Conservation (phyloP, 2,329 filamentous ascomycete genomes). For the Aureobasidium vineae region DNA sequence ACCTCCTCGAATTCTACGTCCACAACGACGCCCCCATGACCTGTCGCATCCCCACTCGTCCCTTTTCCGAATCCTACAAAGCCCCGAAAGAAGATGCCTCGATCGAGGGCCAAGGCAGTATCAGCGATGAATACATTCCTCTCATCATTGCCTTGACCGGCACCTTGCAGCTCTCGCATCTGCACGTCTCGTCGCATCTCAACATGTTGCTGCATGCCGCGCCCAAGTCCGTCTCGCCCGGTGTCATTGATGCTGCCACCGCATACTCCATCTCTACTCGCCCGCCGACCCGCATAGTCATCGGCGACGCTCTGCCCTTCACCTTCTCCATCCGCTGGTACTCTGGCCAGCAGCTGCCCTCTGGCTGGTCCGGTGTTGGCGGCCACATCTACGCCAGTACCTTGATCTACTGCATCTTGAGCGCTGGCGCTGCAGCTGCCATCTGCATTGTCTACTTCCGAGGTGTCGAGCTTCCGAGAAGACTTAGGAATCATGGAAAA, state of each 20-base stretch:
- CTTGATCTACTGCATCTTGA: conserved; percentile 51
- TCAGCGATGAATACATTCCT: conserved; percentile 64
- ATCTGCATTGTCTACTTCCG: conserved; percentile 56
- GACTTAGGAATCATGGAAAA: conserved; percentile 57
- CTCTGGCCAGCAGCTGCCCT: conserved; percentile 67
- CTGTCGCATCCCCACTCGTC: conserved; percentile 82
- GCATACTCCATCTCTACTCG: conserved; percentile 70
- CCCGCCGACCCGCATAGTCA: conserved; percentile 66
- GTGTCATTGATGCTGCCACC: conserved; percentile 80
- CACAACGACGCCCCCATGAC: conserved; percentile 92
- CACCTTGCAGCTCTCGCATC: conserved; percentile 80
- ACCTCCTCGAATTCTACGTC: conserved; percentile 94
- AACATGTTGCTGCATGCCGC: conserved; percentile 80
- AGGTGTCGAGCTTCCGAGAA: conserved; percentile 52
- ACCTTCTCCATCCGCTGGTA: conserved; percentile 85
- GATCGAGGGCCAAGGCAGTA: conserved; percentile 36
- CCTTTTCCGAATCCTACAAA: conserved; percentile 48
- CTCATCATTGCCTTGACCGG: conserved; percentile 86
- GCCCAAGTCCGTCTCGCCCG: conserved; percentile 54
- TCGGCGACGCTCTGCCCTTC: conserved; percentile 80
- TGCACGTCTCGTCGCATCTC: conserved; percentile 86
- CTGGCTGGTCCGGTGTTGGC: conserved; percentile 53
- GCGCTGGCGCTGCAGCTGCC: conserved; percentile 49
- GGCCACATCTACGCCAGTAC: conserved; percentile 53
- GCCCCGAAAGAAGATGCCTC: conserved; percentile 37